These are phyloP conservation scores for Epichloe brachyelytri DNA, from an alignment of 2,329 filamentous ascomycete genomes.

Conservation along the genomic window DNA sequence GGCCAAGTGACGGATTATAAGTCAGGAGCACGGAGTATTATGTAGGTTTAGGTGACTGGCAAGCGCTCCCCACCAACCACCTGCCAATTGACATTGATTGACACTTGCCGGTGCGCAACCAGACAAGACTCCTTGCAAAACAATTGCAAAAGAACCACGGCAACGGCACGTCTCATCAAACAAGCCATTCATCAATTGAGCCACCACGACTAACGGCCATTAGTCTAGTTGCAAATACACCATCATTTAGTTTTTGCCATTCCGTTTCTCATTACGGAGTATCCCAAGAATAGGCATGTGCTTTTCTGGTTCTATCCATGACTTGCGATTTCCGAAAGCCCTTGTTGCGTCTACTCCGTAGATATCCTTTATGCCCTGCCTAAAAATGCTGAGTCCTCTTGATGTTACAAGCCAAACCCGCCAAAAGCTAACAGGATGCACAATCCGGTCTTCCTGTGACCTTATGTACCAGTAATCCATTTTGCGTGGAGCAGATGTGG, in stretches of 20 bases:
- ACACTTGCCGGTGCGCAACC: no score
- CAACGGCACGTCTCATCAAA: no score
- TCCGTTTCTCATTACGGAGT: background rate
- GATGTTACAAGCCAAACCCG: background rate
- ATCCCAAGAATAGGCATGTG: background rate
- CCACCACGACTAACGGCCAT: background rate
- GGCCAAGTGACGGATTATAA: no score
- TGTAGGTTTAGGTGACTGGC: no score
- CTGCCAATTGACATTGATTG: no score
- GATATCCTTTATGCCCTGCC: conserved; percentile 1
- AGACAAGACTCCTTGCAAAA: no score
- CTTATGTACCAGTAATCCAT: background rate
- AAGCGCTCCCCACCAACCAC: no score
- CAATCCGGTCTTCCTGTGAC: background rate
- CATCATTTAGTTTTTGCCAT: background rate
- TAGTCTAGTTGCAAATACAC: background rate
- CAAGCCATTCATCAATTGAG: background rate
- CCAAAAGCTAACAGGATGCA: background rate
- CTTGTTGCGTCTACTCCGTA: background rate
- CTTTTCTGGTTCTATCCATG: background rate
- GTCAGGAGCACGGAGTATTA: no score
- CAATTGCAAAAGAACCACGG: no score
- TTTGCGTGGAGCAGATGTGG: background rate
- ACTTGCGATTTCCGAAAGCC: background rate
- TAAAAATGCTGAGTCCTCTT: background rate